Base-by-base conservation (phyloP, 2,329 filamentous ascomycete genomes). In the Dactylellina haptotyla region DNA sequence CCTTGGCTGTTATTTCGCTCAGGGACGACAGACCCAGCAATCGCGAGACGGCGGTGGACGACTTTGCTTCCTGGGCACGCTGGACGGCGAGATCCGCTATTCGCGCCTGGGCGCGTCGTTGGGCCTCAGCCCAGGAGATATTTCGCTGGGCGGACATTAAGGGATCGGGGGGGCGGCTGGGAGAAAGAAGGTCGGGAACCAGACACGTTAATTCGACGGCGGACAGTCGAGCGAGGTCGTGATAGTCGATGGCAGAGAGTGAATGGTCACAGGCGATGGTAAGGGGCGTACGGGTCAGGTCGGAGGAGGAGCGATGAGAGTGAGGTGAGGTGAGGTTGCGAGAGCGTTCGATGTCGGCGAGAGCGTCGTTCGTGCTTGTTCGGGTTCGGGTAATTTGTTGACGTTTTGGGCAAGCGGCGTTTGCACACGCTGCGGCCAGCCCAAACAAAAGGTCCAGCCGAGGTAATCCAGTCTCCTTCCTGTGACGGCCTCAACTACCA, bases 1-100 rank as follows among this genome's bases (percentile, higher is more conserved):
- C 94, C 14, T 88, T 85, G 23, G 91, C 59, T 4, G 61, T 70
- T 8, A 66, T 32, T 28, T 75, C 71, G 23, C 20, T 62, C 5
- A 56, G 69, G 28, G 26, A 64, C 32, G 65, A 77, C 45, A 57
- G 50, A 20, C 61, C 54, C 23, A 72, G 46, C 30, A 76, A 41
- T 12, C 74, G 76, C 5, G 71, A 72, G 28, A 64, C 53, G 3
- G 50, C 37, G 12, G 70, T 56, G 0, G 74, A 43, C 14, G 72
- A 64, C 16, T 54, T 73, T 12, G 75, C 66, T 39, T 77, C 76
- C 12, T 70, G 59, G 41, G 75, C 76, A 32, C 76, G 76, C 30
- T 74, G 71, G 20, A 61, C 53, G 62, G 76, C 75, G 20, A 78
- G 69, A 20, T 67, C 65, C 37, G 61, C 69, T 76, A 78, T 77